These are phyloP conservation scores for Casuarina cunninghamiana DNA, from an alignment of 306 rosid genomes.

Conservation along the genomic window DNA sequence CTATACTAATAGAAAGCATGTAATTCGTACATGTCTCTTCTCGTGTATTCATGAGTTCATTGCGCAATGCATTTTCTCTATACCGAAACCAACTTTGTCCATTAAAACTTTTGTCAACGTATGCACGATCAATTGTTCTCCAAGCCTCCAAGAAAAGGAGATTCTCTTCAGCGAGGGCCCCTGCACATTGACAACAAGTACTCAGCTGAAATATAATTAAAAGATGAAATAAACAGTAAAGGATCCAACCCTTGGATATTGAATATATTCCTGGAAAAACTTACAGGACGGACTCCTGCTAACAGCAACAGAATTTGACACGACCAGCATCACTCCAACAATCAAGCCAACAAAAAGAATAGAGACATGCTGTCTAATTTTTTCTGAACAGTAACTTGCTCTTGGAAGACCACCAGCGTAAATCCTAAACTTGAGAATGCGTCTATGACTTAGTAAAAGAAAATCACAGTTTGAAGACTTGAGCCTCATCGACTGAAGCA, in stretches of 20 bases:
- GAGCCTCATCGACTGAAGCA: conserved; percentile 33
- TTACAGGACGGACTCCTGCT: conserved; percentile 56
- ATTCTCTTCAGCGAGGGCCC: conserved; percentile 84
- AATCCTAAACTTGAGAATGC: conserved; percentile 32
- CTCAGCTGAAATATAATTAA: background rate
- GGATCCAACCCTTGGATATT: conserved; percentile 7
- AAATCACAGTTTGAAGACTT: conserved; percentile 34
- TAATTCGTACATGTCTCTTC: conserved; percentile 79
- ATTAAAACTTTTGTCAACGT: conserved; percentile 83
- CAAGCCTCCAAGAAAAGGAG: conserved; percentile 94
- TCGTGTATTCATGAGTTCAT: conserved; percentile 85
- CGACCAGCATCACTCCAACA: conserved; percentile 66
- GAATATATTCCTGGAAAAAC: conserved; percentile 22
- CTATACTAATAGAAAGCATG: conserved; percentile 15
- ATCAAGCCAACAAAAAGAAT: conserved; percentile 45
- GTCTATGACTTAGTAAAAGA: conserved; percentile 37
- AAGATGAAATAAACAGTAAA: background rate
- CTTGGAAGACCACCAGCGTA: conserved; percentile 29
- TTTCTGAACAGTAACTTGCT: conserved; percentile 37
- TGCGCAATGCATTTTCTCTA: conserved; percentile 86
- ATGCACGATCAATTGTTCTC: conserved; percentile 93
- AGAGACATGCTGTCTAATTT: conserved; percentile 40
- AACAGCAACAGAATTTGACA: conserved; percentile 67
- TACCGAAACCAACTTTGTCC: conserved; percentile 98
- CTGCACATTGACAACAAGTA: conserved; percentile 30